A percentile compares a stretch with the other conserved stretches of the same genome.
These are phyloP conservation scores for Papilionanthe hybrid DNA, from an alignment of 116 monocot species.

Conservation along the genomic window DNA sequence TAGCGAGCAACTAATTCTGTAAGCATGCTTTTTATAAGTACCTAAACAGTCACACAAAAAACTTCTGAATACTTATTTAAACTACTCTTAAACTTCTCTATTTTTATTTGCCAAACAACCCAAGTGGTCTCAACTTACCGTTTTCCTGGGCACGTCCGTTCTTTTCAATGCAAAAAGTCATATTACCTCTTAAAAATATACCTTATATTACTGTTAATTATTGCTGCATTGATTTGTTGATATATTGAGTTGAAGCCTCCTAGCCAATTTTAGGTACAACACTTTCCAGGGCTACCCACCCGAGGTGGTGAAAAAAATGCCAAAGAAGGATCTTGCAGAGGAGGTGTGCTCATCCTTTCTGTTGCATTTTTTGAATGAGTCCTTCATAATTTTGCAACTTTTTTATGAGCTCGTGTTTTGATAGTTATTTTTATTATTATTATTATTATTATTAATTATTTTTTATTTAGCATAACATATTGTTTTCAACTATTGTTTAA, in stretches of 20 bases:
- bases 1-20: too few species aligned
- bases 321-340: constrained; percentile 88
- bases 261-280: constrained; percentile 47
- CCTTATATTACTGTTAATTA: too few species aligned
- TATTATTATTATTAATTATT: too few species aligned
- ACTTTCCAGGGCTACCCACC: constrained; percentile 98
- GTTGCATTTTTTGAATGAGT: not conserved
- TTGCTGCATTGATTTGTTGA: too few species aligned
- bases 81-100: not conserved
- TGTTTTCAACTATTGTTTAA: not conserved
- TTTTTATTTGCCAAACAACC: not conserved
- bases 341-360: constrained; percentile 37
- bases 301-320: constrained; percentile 94
- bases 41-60: too few species aligned
- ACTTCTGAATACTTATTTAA: too few species aligned
- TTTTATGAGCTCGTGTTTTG: not conserved
- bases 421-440: too few species aligned
- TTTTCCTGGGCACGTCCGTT: too few species aligned
- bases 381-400: not conserved
- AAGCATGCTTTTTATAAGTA: too few species aligned
- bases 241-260: too few species aligned
- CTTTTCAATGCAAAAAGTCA: not conserved
- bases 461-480: not conserved
- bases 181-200: too few species aligned
- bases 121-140: not conserved